Conservation (phyloP, 768 basidiomycete species). For the Psilocybe subaeruginosa region DNA sequence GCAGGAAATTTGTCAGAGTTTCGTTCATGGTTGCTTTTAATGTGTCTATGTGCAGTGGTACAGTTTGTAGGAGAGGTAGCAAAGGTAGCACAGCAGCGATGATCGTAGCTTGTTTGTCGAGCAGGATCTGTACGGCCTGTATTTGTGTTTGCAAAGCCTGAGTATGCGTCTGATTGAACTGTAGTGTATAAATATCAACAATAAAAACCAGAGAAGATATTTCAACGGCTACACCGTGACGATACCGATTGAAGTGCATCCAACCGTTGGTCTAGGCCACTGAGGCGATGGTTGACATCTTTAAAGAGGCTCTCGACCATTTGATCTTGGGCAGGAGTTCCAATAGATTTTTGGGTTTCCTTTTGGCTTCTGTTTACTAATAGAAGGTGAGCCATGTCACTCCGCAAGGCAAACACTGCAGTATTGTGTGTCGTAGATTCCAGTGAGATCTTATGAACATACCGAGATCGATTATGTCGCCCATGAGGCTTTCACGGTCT, state of each 20-base stretch:
- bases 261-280: conserved; percentile 54
- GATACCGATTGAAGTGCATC: conserved; percentile 57
- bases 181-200: neutral
- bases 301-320: conserved; percentile 42
- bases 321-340: conserved; percentile 54
- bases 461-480: conserved; percentile 62
- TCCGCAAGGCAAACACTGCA: conserved; percentile 14
- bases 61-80: conserved; percentile 59
- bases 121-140: conserved; percentile 59
- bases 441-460: conserved; percentile 23
- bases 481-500: conserved; percentile 57
- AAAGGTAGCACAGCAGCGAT: conserved; percentile 59
- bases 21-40: conserved; percentile 37
- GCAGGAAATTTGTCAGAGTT: conserved; percentile 13
- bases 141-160: conserved; percentile 54
- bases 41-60: conserved; percentile 60
- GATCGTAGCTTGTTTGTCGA: conserved; percentile 63
- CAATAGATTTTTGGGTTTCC: conserved; percentile 60
- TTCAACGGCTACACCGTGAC: neutral
- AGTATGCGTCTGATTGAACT: conserved; percentile 52
- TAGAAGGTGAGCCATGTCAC: neutral
- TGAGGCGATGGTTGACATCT: conserved; percentile 43
- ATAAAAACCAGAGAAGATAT: neutral
- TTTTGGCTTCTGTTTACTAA: conserved; percentile 67
- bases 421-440: neutral